phyloP scores from a whole-genome alignment of 2,329 filamentous ascomycete species.

The Pseudogymnoascus pannorum region DNA sequence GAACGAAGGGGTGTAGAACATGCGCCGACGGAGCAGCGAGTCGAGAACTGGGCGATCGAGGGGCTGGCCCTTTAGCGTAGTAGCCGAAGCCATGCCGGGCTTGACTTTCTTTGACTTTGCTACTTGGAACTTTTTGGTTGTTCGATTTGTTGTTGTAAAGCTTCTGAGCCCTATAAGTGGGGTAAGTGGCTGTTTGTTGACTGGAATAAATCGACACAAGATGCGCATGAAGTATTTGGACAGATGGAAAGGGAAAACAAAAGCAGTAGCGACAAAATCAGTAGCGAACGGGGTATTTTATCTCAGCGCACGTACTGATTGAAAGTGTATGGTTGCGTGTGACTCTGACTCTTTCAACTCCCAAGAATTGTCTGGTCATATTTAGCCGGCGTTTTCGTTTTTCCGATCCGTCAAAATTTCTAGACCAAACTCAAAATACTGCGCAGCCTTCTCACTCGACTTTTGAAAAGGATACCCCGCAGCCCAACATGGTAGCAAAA shows the following conservation, averaged over 20 bases:
- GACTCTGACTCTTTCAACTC: conserved; percentile 1
- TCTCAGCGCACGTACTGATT: conserved; percentile 7
- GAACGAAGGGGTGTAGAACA: conserved; percentile 94
- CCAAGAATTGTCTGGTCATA: conserved; percentile 1
- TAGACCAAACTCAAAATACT: not conserved
- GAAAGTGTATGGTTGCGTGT: not conserved
- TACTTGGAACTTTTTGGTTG: conserved; percentile 24
- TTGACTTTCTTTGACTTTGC: conserved; percentile 29
- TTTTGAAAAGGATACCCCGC: conserved; percentile 15
- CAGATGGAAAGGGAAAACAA: conserved; percentile 1
- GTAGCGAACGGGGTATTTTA: not conserved
- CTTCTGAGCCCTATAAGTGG: conserved; percentile 22
- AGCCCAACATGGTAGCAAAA: conserved; percentile 41
- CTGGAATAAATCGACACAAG: conserved; percentile 32
- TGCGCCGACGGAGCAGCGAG: conserved; percentile 74
- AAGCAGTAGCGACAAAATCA: not conserved
- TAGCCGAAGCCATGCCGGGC: conserved; percentile 50
- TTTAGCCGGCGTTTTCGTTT: conserved; percentile 7
- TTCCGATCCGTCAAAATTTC: conserved; percentile 11
- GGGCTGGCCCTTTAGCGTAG: conserved; percentile 81
- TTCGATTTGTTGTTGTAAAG: conserved; percentile 31
- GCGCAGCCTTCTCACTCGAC: not conserved
- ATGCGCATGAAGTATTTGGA: conserved; percentile 30
- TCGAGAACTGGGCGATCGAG: conserved; percentile 79
- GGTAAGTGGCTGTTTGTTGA: conserved; percentile 19